Evolutionary conservation across 208 protist genomes (phyloP), one percentile per base, ranked within the genome.

Genomic region (Herpetomonas tarakana): DNA sequence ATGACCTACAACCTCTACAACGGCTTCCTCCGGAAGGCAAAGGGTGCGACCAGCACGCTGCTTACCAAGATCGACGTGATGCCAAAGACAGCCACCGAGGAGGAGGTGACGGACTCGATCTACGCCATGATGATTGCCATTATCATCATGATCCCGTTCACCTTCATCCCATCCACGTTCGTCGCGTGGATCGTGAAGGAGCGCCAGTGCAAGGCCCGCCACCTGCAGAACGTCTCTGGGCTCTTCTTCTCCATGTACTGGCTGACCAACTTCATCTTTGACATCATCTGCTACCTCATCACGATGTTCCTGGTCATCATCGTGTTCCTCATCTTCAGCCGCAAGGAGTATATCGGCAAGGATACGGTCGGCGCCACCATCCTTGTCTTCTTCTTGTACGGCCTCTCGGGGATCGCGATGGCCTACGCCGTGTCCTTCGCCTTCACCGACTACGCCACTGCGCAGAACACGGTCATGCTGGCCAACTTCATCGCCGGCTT

Each of bases 401-500:
- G 83, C 21, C 28, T 86, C 0, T 81, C 82, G 24, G 57, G 75
- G 39, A 80, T 90, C 29, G 68, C 67, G 39, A 76, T 83, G 65
- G 60, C 73, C 21, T 93, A 93, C 68, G 63, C 68, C 9, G 22
- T 91, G 11, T 78, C 69, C 52, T 89, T 91, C 67, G 24, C 77
- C 22, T 92, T 91, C 59, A 71, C 66, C 27, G 70, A 82, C 21
- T 74, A 91, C 75, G 73, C 81, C 24, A 71, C 69, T 0, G 86
- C 86, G 22, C 86, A 93, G 54, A 86, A 85, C 57, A 52, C 75
- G 14, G 68, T 86, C 1, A 75, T 91, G 72, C 41, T 91, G 12
- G 61, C 65, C 27, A 89, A 85, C 70, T 91, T 94, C 74, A 77
- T 93, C 62, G 58, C 76, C 39, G 88, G 88, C 46, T 90, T 91